Percentiles rank a stretch among this genome's conserved stretches.
Evolutionary conservation across 2,329 filamentous ascomycete species (phyloP).

Genomic region (Magnaporthales sp.): DNA sequence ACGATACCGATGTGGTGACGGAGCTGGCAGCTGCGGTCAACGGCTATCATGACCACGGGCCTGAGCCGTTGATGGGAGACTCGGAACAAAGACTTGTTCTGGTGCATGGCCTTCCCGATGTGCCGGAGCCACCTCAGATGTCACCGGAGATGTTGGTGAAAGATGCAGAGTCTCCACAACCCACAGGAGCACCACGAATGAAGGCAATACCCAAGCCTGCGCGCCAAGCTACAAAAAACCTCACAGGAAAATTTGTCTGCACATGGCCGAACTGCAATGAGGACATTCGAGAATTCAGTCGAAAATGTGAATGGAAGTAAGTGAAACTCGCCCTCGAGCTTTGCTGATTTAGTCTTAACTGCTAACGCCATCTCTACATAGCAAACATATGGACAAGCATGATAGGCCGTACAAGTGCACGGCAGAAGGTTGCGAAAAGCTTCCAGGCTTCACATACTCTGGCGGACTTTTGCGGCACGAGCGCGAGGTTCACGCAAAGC

Average conservation of each 20-base stretch:
- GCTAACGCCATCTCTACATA: constrained; percentile 23
- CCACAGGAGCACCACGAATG: constrained; percentile 24
- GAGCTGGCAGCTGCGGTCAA: constrained; percentile 12
- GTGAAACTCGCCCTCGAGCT: constrained; percentile 23
- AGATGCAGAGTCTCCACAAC: constrained; percentile 5
- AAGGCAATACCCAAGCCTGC: constrained; percentile 52
- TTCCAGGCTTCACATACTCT: constrained; percentile 91
- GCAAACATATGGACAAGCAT: constrained; percentile 98
- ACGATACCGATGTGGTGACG: constrained; percentile 7
- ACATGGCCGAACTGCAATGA: constrained; percentile 60
- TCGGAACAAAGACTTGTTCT: constrained; percentile 10
- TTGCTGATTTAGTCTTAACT: background rate
- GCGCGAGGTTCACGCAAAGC: constrained; percentile 86
- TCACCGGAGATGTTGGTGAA: background rate
- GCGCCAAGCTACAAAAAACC: constrained; percentile 50
- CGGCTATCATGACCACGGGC: constrained; percentile 9
- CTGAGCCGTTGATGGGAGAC: constrained; percentile 11
- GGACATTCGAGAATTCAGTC: constrained; percentile 56
- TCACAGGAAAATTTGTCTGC: constrained; percentile 70
- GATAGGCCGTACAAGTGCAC: constrained; percentile 85
- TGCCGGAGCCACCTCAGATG: background rate
- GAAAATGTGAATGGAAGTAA: constrained; percentile 93
- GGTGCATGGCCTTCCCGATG: constrained; percentile 5
- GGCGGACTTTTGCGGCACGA: constrained; percentile 85
- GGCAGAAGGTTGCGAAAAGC: constrained; percentile 77